These are phyloP conservation scores for Acaromyces ingoldii DNA, from an alignment of 1,284 basidiomycete genomes.

Conservation along the genomic window DNA sequence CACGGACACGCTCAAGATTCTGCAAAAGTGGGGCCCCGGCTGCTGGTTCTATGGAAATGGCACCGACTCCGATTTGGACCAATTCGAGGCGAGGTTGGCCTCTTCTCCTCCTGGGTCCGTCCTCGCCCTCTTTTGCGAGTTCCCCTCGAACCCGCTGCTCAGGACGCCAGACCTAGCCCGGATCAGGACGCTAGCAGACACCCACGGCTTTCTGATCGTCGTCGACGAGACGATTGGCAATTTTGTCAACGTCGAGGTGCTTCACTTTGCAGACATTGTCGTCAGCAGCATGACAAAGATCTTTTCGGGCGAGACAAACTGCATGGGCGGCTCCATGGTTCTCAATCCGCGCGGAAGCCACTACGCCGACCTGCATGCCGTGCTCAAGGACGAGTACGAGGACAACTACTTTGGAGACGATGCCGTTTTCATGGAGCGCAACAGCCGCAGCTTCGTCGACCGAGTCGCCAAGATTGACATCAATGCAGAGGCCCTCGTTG, in stretches of 20 bases:
- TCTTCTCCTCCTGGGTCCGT: constrained; percentile 10
- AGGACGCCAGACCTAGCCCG: constrained; percentile 74
- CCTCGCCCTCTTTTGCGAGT: constrained; percentile 65
- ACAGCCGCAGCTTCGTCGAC: constrained; percentile 81
- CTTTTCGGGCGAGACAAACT: constrained; percentile 90
- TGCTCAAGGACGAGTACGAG: constrained; percentile 67
- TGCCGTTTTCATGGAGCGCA: constrained; percentile 93
- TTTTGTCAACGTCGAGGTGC: constrained; percentile 88
- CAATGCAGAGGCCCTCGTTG: constrained; percentile 77
- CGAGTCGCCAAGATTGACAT: constrained; percentile 74
- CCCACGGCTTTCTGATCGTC: constrained; percentile 80
- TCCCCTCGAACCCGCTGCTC: constrained; percentile 89
- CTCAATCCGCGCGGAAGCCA: constrained; percentile 73
- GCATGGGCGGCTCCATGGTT: constrained; percentile 74
- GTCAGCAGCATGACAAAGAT: constrained; percentile 90
- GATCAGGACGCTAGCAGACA: constrained; percentile 75
- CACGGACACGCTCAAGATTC: constrained; percentile 91
- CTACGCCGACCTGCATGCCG: constrained; percentile 63
- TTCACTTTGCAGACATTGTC: constrained; percentile 85
- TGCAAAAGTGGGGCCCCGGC: constrained; percentile 95
- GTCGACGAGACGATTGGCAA: constrained; percentile 96
- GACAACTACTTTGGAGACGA: constrained; percentile 88
- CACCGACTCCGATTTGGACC: constrained; percentile 68
- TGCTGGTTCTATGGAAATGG: constrained; percentile 85
- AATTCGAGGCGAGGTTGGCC: constrained; percentile 60